Conservation (phyloP, 2,329 filamentous ascomycete species). For the Phialophora verrucosa region DNA sequence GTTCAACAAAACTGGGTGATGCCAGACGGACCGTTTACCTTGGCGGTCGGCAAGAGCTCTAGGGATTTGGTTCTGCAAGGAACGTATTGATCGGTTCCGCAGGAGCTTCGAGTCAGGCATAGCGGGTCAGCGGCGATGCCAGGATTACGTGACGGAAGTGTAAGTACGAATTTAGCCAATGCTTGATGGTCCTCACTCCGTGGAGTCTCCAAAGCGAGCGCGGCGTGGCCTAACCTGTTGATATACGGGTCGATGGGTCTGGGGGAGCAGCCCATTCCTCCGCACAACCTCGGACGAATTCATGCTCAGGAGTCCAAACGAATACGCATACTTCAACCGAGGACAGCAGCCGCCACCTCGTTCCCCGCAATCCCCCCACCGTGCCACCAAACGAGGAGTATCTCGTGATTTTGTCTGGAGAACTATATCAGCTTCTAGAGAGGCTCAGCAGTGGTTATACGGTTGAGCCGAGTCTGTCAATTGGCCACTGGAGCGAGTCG, state of each 20-base stretch:
- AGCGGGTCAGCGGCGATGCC: constrained; percentile 6
- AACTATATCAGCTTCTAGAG: background rate
- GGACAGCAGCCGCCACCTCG: constrained; percentile 3
- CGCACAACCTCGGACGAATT: constrained; percentile 15
- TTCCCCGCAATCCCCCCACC: constrained; percentile 16
- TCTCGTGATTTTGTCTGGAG: background rate
- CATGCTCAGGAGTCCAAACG: background rate
- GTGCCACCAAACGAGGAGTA: background rate
- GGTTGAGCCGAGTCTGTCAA: background rate
- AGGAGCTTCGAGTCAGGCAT: constrained; percentile 12
- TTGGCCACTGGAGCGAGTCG: background rate
- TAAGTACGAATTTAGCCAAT: background rate
- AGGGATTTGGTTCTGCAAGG: constrained; percentile 38
- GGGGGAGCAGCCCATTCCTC: background rate
- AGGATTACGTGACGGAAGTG: background rate
- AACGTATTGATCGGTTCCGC: constrained; percentile 22
- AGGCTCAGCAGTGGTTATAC: background rate
- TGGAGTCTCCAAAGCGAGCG: background rate
- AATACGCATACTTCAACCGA: background rate
- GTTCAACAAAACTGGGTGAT: constrained; percentile 72
- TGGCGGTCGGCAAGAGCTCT: constrained; percentile 41
- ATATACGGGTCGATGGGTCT: background rate
- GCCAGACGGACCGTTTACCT: constrained; percentile 46
- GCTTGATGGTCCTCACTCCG: background rate
- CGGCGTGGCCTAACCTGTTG: background rate